A percentile compares a stretch with the other conserved stretches of the same genome.
Conservation (phyloP, 1,284 basidiomycete species). For the Ceratobasidium sp. region DNA sequence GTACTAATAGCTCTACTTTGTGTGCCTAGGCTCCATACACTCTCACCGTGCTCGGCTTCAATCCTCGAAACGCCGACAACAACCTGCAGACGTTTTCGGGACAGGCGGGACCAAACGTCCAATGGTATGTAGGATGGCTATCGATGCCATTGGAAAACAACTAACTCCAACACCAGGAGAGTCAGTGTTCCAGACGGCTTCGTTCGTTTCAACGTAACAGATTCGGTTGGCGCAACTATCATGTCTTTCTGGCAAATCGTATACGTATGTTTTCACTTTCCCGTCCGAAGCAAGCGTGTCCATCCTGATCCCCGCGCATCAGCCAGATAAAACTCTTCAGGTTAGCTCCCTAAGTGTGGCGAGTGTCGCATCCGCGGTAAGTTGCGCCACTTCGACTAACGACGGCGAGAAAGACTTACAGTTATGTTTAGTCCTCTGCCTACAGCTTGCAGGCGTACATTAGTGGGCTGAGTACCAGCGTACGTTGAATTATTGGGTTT, state of each 20-base stretch:
- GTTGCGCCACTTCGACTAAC: neutral
- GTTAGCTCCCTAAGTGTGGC: neutral
- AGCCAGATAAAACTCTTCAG: neutral
- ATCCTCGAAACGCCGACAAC: neutral
- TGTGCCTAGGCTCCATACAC: slow-evolving; percentile 1
- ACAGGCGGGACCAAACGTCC: neutral
- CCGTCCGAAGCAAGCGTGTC: too few species aligned
- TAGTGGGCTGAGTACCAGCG: neutral
- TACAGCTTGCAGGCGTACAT: slow-evolving; percentile 3
- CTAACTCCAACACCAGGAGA: neutral
- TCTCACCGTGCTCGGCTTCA: slow-evolving; percentile 5
- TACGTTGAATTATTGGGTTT: neutral
- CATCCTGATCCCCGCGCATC: neutral
- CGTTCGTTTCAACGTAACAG: slow-evolving; percentile 19
- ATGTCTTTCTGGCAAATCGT: slow-evolving; percentile 14
- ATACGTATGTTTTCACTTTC: neutral
- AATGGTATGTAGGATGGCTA: neutral
- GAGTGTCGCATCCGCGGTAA: slow-evolving; percentile 3
- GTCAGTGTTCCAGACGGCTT: slow-evolving; percentile 7
- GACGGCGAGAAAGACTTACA: neutral
- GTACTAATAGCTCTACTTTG: neutral
- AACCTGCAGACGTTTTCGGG: neutral
- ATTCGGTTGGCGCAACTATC: neutral
- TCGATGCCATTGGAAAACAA: neutral
- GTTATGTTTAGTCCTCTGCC: neutral